These are phyloP conservation scores for Neonectria sp. DNA, from an alignment of 2,329 filamentous ascomycete genomes.

Conservation along the genomic window DNA sequence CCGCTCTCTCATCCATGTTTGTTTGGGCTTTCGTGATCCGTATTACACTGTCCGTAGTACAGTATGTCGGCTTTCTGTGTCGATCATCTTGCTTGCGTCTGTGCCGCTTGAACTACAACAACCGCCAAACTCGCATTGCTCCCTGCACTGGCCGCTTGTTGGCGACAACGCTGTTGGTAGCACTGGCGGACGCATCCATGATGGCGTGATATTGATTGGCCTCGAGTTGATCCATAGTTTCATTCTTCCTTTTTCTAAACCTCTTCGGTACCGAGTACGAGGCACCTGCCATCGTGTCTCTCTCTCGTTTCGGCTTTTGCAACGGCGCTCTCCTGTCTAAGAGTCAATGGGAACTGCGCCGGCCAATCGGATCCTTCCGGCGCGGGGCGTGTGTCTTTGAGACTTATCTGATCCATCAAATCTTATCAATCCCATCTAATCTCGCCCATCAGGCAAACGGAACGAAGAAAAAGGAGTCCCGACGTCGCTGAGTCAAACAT, in stretches of 20 bases:
- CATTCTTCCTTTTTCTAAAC: constrained; percentile 2
- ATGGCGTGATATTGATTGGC: constrained; percentile 28
- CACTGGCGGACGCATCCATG: constrained; percentile 6
- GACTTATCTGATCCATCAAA: constrained; percentile 37
- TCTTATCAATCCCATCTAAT: constrained; percentile 52
- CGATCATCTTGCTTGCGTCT: not conserved
- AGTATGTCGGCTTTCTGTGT: not conserved
- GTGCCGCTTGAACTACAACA: not conserved
- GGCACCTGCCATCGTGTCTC: not conserved
- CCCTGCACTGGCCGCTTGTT: not conserved
- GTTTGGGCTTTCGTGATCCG: not conserved
- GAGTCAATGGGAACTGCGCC: not conserved
- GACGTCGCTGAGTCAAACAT: constrained; percentile 1
- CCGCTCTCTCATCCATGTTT: constrained; percentile 8
- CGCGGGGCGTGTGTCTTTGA: constrained; percentile 16
- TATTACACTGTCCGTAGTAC: not conserved
- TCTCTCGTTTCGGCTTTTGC: not conserved
- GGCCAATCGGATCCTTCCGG: constrained; percentile 41
- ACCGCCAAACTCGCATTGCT: constrained; percentile 2
- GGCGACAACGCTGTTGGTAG: constrained; percentile 8
- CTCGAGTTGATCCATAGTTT: not conserved
- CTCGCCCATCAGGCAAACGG: constrained; percentile 34
- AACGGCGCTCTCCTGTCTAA: not conserved
- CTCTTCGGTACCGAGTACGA: constrained; percentile 9
- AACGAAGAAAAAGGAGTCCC: constrained; percentile 15